phyloP scores from a whole-genome alignment of 805 yeast genomes.

The Kluyveromyces wickerhamii region DNA sequence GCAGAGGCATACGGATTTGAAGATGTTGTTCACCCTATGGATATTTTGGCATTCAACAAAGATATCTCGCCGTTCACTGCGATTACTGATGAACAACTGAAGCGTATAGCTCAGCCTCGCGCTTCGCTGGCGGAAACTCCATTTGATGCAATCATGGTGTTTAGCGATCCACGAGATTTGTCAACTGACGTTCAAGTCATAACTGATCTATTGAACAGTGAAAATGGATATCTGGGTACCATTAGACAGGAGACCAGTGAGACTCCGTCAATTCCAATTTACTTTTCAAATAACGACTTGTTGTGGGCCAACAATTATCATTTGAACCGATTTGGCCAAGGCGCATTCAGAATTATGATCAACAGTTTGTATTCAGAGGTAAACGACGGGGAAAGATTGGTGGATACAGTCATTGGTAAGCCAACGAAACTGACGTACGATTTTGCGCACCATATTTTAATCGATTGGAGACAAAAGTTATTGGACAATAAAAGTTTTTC shows the following conservation, averaged over 20 bases:
- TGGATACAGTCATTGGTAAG: slow-evolving; percentile 65
- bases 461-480: slow-evolving; percentile 40
- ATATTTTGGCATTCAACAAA: slow-evolving; percentile 52
- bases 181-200: slow-evolving; percentile 78
- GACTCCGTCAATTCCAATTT: slow-evolving; percentile 58
- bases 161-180: slow-evolving; percentile 86
- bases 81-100: slow-evolving; percentile 45
- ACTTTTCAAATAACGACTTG: slow-evolving; percentile 77
- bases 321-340: slow-evolving; percentile 83
- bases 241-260: slow-evolving; percentile 29
- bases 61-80: slow-evolving; percentile 72
- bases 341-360: slow-evolving; percentile 63
- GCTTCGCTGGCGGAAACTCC: slow-evolving; percentile 29
- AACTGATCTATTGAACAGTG: slow-evolving; percentile 58
- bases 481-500: slow-evolving; percentile 12
- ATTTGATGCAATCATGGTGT: slow-evolving; percentile 72
- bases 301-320: slow-evolving; percentile 80
- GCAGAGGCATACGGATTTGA: slow-evolving; percentile 73
- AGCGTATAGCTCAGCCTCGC: slow-evolving; percentile 29
- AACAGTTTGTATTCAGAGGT: slow-evolving; percentile 49
- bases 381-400: slow-evolving; percentile 42
- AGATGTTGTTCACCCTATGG: slow-evolving; percentile 66
- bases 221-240: slow-evolving; percentile 59
- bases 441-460: slow-evolving; percentile 67
- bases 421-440: slow-evolving; percentile 76